Evolutionary conservation across 176 grass and related monocot species (phyloP).

Genomic region (Triticum dicoccoides): DNA sequence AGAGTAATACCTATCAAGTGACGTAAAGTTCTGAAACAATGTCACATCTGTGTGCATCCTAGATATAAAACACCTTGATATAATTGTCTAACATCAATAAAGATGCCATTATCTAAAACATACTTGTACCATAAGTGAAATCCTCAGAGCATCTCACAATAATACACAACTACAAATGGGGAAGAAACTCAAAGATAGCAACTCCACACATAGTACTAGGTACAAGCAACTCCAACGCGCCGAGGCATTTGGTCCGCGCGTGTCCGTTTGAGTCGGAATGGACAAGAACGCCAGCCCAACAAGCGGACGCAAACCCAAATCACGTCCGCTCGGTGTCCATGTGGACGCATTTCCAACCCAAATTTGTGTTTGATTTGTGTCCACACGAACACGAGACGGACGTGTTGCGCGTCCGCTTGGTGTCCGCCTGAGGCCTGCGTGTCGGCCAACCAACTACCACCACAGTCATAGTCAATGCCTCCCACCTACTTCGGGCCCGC

Average conservation of each 20-base stretch:
- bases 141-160: background rate
- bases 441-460: no score
- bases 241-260: no score
- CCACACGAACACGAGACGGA: no score
- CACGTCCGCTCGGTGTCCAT: no score
- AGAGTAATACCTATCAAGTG: background rate
- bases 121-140: background rate
- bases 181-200: background rate
- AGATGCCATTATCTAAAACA: background rate
- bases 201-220: background rate
- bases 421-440: no score
- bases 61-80: background rate
- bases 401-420: no score
- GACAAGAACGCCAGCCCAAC: no score
- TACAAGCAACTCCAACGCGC: background rate
- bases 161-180: background rate
- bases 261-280: no score
- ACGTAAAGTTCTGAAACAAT: background rate
- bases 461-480: fast-evolving
- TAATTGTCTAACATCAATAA: background rate
- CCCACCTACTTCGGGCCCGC: no score
- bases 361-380: no score
- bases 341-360: no score
- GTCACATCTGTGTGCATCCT: background rate
- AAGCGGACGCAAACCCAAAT: no score